These are phyloP conservation scores for Sarcomyxa edulis DNA, from an alignment of 768 basidiomycete species.

Conservation along the genomic window DNA sequence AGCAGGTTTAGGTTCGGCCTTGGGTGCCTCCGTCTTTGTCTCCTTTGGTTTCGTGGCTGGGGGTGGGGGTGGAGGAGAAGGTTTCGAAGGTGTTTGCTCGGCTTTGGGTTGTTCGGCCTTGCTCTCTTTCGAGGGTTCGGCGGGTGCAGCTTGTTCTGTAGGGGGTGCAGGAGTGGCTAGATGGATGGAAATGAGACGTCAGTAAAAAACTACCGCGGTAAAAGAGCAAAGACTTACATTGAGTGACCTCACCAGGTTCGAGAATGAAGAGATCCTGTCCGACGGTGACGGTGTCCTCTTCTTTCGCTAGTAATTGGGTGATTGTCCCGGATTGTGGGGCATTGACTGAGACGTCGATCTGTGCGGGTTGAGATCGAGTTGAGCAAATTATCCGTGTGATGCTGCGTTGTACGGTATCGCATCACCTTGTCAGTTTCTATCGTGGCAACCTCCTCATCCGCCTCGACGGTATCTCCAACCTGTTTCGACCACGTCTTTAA, in stretches of 20 bases:
- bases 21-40: constrained; percentile 23
- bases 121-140: constrained; percentile 17
- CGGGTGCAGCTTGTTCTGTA: constrained; percentile 23
- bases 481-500: constrained; percentile 93
- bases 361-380: no score
- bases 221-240: constrained; percentile 29
- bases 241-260: constrained; percentile 70
- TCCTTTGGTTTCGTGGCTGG: constrained; percentile 28
- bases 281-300: constrained; percentile 92
- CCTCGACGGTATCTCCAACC: constrained; percentile 84
- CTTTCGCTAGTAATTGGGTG: constrained; percentile 76
- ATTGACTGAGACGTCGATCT: constrained; percentile 98
- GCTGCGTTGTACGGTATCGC: not conserved
- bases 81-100: constrained; percentile 17
- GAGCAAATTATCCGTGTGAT: constrained; percentile 8
- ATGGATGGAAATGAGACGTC: constrained; percentile 5
- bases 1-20: constrained; percentile 20
- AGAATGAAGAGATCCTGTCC: constrained; percentile 93
- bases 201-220: not conserved
- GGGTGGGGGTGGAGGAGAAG: no score
- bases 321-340: constrained; percentile 87
- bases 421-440: constrained; percentile 98
- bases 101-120: constrained; percentile 19
- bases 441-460: constrained; percentile 94
- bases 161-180: constrained; percentile 26